A percentile compares a stretch with the other conserved stretches of the same genome.
Evolutionary conservation across 192 early-diverging fungal genomes (phyloP).

Genomic region (Podila epigama): DNA sequence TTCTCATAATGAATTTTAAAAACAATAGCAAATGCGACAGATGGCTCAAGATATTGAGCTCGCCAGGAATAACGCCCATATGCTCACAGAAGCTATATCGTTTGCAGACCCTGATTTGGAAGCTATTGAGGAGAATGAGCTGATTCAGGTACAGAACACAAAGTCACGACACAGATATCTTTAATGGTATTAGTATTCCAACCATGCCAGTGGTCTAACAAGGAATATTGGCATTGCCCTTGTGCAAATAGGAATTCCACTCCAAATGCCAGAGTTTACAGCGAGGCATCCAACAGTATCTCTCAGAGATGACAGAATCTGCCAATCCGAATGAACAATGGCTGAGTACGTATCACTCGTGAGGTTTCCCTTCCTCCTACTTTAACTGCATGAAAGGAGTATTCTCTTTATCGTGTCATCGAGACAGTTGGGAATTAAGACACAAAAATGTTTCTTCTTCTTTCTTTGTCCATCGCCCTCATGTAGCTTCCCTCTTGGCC

Average conservation of each 20-base stretch:
- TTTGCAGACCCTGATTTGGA: conserved; percentile 61
- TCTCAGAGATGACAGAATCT: conserved; percentile 52
- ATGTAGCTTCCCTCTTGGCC: conserved; percentile 55
- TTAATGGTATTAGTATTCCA: not conserved
- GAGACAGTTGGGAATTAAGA: no score
- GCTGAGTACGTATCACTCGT: conserved; percentile 61
- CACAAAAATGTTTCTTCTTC: conserved; percentile 1
- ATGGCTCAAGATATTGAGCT: conserved; percentile 57
- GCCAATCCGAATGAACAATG: conserved; percentile 45
- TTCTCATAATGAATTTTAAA: not conserved
- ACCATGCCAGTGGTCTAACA: not conserved
- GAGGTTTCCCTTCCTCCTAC: no score
- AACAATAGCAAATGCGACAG: conserved; percentile 40
- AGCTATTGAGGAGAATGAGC: conserved; percentile 60
- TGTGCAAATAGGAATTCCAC: conserved; percentile 56
- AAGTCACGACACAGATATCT: no score
- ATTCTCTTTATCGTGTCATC: no score
- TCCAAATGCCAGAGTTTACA: conserved; percentile 56
- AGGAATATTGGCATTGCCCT: not conserved
- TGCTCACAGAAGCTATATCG: conserved; percentile 57
- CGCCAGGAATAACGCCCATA: conserved; percentile 59
- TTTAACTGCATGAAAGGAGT: no score
- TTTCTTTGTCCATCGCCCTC: conserved; percentile 1
- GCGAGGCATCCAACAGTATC: conserved; percentile 48
- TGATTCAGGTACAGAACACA: conserved; percentile 55